These are phyloP conservation scores for Vanilla planifolia DNA, from an alignment of 106 monocot genomes.

Conservation along the genomic window DNA sequence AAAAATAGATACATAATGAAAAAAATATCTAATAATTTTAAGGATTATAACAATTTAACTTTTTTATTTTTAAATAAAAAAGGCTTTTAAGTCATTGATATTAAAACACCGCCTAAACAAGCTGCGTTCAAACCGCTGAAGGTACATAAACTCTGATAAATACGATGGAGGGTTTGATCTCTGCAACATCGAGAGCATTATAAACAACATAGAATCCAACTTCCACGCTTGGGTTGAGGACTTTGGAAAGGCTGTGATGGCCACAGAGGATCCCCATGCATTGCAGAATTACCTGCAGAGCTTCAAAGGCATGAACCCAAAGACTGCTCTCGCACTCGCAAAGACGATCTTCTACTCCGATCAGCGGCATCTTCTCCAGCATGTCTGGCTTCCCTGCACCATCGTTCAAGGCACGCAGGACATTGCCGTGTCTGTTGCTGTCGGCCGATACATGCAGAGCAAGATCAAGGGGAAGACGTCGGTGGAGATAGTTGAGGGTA, in stretches of 20 bases:
- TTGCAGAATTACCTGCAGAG: background rate
- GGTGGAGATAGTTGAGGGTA: slow-evolving; percentile 1
- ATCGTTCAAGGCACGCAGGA: slow-evolving; percentile 10
- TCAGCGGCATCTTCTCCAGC: slow-evolving; percentile 5
- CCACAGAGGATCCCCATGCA: background rate
- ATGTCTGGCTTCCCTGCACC: slow-evolving; percentile 9
- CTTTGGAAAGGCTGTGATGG: background rate
- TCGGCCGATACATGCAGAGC: slow-evolving; percentile 9
- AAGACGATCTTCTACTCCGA: background rate
- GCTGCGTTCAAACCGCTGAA: no score
- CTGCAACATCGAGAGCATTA: background rate
- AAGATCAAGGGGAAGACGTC: slow-evolving; percentile 9
- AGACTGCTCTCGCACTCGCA: slow-evolving; percentile 3
- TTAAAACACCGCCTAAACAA: no score
- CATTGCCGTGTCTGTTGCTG: background rate
- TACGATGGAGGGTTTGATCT: slow-evolving; percentile 11
- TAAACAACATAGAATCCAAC: background rate
- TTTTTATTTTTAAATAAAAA: no score
- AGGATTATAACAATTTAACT: no score
- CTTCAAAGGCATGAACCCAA: slow-evolving; percentile 9
- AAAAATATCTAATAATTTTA: no score
- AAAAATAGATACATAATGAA: no score
- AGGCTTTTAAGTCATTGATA: no score
- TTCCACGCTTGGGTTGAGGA: slow-evolving; percentile 8
- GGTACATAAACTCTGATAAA: slow-evolving; percentile 13